Evolutionary conservation across 1,284 basidiomycete species (phyloP).

Genomic region (Pascua guehoae): DNA sequence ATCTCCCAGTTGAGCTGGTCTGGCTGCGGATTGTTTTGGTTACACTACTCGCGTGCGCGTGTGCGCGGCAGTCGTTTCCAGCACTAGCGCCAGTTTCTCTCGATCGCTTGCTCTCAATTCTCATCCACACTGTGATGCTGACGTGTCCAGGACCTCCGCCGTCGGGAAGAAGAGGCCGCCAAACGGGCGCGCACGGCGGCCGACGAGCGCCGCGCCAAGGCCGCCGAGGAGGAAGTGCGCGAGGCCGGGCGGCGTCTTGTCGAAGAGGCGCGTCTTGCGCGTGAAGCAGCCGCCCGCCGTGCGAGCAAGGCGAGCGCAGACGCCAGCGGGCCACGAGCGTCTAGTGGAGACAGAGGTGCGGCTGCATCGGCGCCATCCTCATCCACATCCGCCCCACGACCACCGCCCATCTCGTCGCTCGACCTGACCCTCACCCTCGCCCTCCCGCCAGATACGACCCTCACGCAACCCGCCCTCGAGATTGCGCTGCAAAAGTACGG

Average conservation of each 20-base stretch:
- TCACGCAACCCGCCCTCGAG: slow-evolving; percentile 20
- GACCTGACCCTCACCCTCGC: slow-evolving; percentile 42
- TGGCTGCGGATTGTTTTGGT: no score
- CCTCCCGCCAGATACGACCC: slow-evolving; percentile 28
- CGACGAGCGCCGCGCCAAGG: slow-evolving; percentile 47
- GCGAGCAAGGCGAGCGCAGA: no score
- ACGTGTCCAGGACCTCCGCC: slow-evolving; percentile 65
- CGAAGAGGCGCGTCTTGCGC: slow-evolving; percentile 55
- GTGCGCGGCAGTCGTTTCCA: no score
- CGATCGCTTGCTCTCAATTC: no score
- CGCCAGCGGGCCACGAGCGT: no score
- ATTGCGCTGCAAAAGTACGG: slow-evolving; percentile 34
- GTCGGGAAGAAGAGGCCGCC: slow-evolving; percentile 70
- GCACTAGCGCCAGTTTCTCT: no score
- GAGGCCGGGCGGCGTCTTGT: slow-evolving; percentile 69
- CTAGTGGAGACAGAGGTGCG: no score
- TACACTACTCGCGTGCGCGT: no score
- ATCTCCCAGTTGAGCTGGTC: no score
- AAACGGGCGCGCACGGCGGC: slow-evolving; percentile 60
- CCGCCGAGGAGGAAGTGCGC: slow-evolving; percentile 68
- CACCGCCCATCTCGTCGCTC: slow-evolving; percentile 35
- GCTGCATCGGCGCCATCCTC: background rate
- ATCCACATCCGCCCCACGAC: background rate
- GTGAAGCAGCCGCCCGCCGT: slow-evolving; percentile 10
- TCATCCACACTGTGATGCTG: background rate